These are phyloP conservation scores for Symbiodinium pilosum DNA, from an alignment of 73 alveolate genomes.

Conservation along the genomic window DNA sequence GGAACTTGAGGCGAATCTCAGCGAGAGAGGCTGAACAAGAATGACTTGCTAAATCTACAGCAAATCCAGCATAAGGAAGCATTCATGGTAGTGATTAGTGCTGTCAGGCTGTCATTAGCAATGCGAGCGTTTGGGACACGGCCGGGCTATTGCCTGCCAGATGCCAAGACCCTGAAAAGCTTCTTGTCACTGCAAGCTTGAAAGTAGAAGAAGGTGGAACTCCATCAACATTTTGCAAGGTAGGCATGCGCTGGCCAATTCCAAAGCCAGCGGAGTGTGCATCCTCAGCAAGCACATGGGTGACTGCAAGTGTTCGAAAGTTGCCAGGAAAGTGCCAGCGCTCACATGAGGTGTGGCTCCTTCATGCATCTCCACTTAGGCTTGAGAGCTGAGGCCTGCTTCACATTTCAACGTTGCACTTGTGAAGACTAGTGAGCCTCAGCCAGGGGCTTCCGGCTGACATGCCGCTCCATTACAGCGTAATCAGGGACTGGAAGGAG, in stretches of 20 bases:
- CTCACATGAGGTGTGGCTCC: slow-evolving; percentile 50
- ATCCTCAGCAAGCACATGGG: not conserved
- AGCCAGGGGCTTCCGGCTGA: slow-evolving; percentile 43
- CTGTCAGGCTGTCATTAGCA: slow-evolving; percentile 64
- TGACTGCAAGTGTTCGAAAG: no score
- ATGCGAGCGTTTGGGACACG: slow-evolving; percentile 89
- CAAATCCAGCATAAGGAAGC: no score
- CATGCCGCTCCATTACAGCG: slow-evolving; percentile 90
- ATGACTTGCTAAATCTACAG: no score
- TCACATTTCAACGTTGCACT: not conserved
- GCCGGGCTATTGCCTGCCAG: slow-evolving; percentile 58
- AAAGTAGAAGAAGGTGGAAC: no score
- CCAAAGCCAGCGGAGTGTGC: not conserved
- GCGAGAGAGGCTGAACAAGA: slow-evolving; percentile 16
- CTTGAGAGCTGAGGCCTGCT: slow-evolving; percentile 39
- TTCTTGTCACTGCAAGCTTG: not conserved
- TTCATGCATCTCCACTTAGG: slow-evolving; percentile 83
- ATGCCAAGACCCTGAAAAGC: not conserved
- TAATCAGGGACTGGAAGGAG: slow-evolving; percentile 86
- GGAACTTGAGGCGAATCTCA: not conserved
- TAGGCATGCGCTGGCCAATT: not conserved
- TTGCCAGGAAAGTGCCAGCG: not conserved
- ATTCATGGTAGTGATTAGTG: no score
- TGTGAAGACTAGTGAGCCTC: not conserved
- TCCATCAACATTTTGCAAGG: not conserved